Percentiles rank a stretch among this genome's conserved stretches.
These are phyloP conservation scores for Synchytrium microbalum DNA, from an alignment of 371 early-diverging fungal genomes.

Conservation along the genomic window DNA sequence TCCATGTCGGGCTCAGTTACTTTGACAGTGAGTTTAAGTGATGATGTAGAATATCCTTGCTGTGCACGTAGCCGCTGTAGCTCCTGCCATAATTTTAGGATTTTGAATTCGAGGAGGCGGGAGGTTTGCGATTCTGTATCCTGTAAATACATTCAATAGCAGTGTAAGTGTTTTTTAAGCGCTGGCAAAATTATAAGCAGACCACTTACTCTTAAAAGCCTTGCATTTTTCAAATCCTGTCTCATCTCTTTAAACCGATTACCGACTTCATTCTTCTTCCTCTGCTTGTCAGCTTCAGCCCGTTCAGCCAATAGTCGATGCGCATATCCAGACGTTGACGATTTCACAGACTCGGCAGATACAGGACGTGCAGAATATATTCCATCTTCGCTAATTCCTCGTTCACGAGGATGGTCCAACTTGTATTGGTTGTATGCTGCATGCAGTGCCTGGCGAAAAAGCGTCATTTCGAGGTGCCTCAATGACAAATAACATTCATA, in stretches of 20 bases:
- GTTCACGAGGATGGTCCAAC: slow-evolving; percentile 3
- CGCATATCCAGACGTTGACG: neutral
- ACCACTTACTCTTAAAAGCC: neutral
- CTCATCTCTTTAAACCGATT: neutral
- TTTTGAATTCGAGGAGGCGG: slow-evolving; percentile 34
- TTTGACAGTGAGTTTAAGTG: slow-evolving; percentile 17
- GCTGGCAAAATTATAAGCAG: neutral
- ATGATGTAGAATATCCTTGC: slow-evolving; percentile 11
- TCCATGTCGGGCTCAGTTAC: neutral
- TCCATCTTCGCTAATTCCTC: neutral
- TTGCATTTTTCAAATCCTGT: slow-evolving; percentile 1
- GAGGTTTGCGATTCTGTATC: slow-evolving; percentile 35
- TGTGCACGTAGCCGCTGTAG: slow-evolving; percentile 22
- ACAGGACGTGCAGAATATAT: slow-evolving; percentile 3
- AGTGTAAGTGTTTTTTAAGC: slow-evolving; percentile 6
- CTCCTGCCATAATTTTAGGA: slow-evolving; percentile 33
- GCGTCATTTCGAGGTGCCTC: neutral
- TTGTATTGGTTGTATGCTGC: slow-evolving; percentile 4
- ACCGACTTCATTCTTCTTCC: neutral
- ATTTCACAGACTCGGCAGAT: neutral
- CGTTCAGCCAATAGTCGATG: neutral
- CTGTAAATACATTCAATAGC: slow-evolving; percentile 25
- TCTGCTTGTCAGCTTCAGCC: neutral
- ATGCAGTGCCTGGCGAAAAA: slow-evolving; percentile 3
- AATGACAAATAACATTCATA: neutral